Base-by-base conservation (phyloP, 805 yeast genomes). In the Yarrowia sp. region DNA sequence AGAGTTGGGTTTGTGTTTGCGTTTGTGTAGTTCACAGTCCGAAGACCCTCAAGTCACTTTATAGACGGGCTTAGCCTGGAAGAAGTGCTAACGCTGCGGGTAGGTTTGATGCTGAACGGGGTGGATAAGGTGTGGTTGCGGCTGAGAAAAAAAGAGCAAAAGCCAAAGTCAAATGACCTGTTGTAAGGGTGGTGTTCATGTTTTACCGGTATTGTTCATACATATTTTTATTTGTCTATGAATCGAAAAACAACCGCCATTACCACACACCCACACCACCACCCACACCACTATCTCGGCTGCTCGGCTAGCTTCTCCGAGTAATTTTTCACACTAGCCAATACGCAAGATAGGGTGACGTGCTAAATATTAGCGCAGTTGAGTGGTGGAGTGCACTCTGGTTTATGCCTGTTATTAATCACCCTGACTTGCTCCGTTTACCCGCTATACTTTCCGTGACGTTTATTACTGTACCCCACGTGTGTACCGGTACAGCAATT, bases 71-170 rank as follows among this genome's bases (percentile, higher is more conserved):
- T 19, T 29, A 46, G 36, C 14, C 38, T 47, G 38, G 31, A 18
- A 9, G 35, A n/a, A n/a, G n/a, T n/a, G 16, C 32, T 18, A 18
- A 29, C 35, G 35, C 51, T 44, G 51, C 6, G 51, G 27, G 51
- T 47, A 47, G 55, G 55, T 47, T 47, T 21, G 55, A 44, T 44
- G 35, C 29, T 44, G 35, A 19, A 47, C 55, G 55, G 38, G 55
- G 55, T 38, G 55, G 55, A 47, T 47, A 47, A 47, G 55, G 55
- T 31, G 55, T 47, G 14, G 51, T 44, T 44, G 51, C 51, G 51
- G 51, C 51, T 44, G 55, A 47, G 55, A 21, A 47, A 47, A 47
- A 47, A 47, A 46, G n/a, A 19, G 18, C 10, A n/a, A n/a, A n/a
- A n/a, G n/a, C n/a, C n/a, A n/a, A 29, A 44, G 36, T 19, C 25